Evolutionary conservation across 1,139 yeast species (phyloP).

Genomic region (Scheffersomyces parashehatae): DNA sequence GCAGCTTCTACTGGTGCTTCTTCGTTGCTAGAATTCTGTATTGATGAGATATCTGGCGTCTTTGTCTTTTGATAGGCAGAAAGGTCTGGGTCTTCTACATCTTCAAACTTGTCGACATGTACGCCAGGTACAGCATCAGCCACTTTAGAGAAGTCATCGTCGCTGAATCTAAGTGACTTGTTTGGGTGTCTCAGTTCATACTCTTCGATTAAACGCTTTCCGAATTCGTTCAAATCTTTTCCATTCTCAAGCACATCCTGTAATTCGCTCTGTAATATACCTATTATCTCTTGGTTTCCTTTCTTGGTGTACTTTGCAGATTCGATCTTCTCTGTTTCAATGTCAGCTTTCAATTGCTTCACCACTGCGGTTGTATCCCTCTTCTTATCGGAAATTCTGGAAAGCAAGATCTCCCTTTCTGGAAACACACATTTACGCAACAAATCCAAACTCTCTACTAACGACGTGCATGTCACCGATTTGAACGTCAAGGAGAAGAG

Average conservation of each 20-base stretch:
- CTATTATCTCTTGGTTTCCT: slow-evolving; percentile 1
- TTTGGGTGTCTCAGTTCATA: slow-evolving; percentile 16
- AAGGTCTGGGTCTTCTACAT: slow-evolving; percentile 25
- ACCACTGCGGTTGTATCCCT: slow-evolving; percentile 18
- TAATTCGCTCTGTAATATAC: slow-evolving; percentile 12
- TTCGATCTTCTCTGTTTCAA: slow-evolving; percentile 11
- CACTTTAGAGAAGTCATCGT: slow-evolving; percentile 8
- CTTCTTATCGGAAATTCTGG: slow-evolving; percentile 21
- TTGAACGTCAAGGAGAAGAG: slow-evolving; percentile 45
- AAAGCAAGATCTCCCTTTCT: slow-evolving; percentile 1
- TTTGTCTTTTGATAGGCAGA: slow-evolving; percentile 17
- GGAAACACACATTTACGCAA: slow-evolving; percentile 17
- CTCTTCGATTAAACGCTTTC: slow-evolving; percentile 14
- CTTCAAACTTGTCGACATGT: slow-evolving; percentile 22
- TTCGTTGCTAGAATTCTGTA: neutral
- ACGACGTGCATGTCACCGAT: slow-evolving; percentile 38
- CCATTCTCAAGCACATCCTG: slow-evolving; percentile 17
- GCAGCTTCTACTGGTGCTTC: neutral
- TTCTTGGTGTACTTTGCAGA: neutral
- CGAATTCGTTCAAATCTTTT: slow-evolving; percentile 14
- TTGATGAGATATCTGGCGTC: neutral
- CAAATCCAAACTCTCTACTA: slow-evolving; percentile 39
- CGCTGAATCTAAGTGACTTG: slow-evolving; percentile 14
- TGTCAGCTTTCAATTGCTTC: slow-evolving; percentile 19
- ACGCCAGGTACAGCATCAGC: slow-evolving; percentile 5